Evolutionary conservation across 257 asterid species (phyloP).

Genomic region (Solanum neorickii): DNA sequence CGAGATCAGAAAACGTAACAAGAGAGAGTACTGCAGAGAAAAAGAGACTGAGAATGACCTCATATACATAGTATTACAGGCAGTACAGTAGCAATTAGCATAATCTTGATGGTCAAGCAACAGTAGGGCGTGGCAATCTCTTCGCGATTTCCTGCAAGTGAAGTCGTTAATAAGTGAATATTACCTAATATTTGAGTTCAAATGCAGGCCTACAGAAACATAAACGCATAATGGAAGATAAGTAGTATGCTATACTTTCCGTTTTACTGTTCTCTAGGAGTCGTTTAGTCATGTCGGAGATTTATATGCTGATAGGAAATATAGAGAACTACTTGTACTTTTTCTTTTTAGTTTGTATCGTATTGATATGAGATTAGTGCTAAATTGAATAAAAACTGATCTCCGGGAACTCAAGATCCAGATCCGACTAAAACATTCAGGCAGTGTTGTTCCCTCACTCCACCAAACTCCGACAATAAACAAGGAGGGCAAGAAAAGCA

Average conservation of each 20-base stretch:
- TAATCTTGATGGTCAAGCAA: slow-evolving; percentile 21
- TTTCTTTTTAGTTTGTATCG: background rate
- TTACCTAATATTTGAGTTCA: background rate
- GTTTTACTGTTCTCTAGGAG: background rate
- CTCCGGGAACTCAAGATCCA: background rate
- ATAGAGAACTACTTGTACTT: background rate
- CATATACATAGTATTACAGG: slow-evolving; percentile 37
- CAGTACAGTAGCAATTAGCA: slow-evolving; percentile 12
- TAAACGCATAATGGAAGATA: background rate
- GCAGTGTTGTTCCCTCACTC: background rate
- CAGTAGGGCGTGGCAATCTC: slow-evolving; percentile 66
- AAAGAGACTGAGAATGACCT: background rate
- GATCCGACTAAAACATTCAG: background rate
- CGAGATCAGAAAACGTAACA: background rate
- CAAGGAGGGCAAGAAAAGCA: background rate
- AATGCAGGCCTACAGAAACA: background rate
- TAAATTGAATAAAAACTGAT: background rate
- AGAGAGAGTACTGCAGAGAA: background rate
- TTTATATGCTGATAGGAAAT: background rate
- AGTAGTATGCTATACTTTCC: background rate
- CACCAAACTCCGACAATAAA: background rate
- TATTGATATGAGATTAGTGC: background rate
- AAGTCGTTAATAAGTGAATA: background rate
- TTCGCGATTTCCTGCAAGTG: slow-evolving; percentile 68
- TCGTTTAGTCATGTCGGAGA: background rate